A percentile compares a stretch with the other conserved stretches of the same genome.
phyloP scores from a whole-genome alignment of 352 stramenopile genomes.

The Globisporangium heterothallicum region DNA sequence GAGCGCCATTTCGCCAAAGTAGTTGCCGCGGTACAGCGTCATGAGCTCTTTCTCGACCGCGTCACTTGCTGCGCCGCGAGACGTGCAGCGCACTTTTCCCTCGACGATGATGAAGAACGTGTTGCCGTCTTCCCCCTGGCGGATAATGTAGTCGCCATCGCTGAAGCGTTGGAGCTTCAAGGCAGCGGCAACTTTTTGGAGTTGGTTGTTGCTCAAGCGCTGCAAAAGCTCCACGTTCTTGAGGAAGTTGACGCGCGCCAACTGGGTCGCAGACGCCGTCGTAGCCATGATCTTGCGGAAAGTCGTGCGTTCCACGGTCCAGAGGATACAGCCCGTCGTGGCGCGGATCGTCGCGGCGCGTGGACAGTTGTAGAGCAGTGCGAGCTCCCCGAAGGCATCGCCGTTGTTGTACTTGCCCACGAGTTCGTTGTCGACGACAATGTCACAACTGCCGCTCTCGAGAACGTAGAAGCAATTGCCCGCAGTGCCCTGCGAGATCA shows the following conservation, averaged over 20 bases:
- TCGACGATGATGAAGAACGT: conserved; percentile 97
- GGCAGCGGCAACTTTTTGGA: conserved; percentile 74
- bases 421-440: conserved; percentile 75
- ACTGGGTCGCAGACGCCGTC: conserved; percentile 64
- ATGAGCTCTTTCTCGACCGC: conserved; percentile 72
- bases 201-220: conserved; percentile 83
- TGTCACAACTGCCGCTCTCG: conserved; percentile 84
- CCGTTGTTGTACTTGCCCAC: conserved; percentile 75
- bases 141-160: conserved; percentile 91
- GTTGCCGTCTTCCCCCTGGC: conserved; percentile 92
- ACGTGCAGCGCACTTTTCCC: conserved; percentile 85
- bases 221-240: conserved; percentile 93
- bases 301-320: conserved; percentile 89
- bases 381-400: conserved; percentile 94
- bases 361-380: conserved; percentile 95
- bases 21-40: conserved; percentile 72
- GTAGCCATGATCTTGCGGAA: conserved; percentile 83
- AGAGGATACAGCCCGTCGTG: conserved; percentile 83
- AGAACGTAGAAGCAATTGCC: conserved; percentile 94
- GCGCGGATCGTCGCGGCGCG: conserved; percentile 91
- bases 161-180: conserved; percentile 84
- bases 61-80: conserved; percentile 31
- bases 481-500: conserved; percentile 78
- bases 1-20: conserved; percentile 88
- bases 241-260: conserved; percentile 86